phyloP scores from a whole-genome alignment of 306 rosid genomes.

The Malus orientalis region DNA sequence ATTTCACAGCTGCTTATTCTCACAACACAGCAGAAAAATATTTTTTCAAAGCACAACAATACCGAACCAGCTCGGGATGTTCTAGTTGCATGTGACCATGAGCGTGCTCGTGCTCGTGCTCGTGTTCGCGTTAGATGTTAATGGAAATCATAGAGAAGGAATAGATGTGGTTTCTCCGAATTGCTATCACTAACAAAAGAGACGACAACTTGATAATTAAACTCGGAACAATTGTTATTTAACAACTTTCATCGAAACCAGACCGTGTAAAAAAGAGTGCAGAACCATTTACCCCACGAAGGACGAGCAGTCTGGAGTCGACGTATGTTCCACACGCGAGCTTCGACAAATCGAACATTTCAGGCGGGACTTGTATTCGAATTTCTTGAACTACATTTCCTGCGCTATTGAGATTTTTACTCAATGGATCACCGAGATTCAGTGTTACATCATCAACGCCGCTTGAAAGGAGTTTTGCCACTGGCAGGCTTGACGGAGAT shows the following conservation, averaged over 20 bases:
- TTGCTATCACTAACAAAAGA: not conserved
- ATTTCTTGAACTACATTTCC: constrained; percentile 59
- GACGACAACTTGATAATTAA: not conserved
- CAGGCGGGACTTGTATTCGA: constrained; percentile 74
- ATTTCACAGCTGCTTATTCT: no score
- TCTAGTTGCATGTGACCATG: no score
- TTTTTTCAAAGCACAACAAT: no score
- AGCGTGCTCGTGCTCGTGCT: no score
- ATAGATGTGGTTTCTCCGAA: no score
- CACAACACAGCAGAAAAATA: no score
- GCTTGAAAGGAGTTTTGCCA: constrained; percentile 59
- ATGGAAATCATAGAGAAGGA: no score
- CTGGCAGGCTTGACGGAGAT: constrained; percentile 87
- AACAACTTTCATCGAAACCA: constrained; percentile 39
- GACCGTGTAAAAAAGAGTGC: constrained; percentile 90
- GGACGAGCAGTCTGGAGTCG: constrained; percentile 73
- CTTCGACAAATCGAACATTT: constrained; percentile 85
- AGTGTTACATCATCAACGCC: constrained; percentile 60
- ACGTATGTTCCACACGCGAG: constrained; percentile 90
- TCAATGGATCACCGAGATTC: constrained; percentile 59
- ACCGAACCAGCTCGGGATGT: no score
- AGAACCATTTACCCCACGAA: constrained; percentile 87
- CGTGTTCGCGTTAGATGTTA: no score
- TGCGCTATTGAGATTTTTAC: constrained; percentile 37
- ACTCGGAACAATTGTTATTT: not conserved